Conservation (phyloP, 495 filamentous ascomycete species). For the Cryomyces minteri region DNA sequence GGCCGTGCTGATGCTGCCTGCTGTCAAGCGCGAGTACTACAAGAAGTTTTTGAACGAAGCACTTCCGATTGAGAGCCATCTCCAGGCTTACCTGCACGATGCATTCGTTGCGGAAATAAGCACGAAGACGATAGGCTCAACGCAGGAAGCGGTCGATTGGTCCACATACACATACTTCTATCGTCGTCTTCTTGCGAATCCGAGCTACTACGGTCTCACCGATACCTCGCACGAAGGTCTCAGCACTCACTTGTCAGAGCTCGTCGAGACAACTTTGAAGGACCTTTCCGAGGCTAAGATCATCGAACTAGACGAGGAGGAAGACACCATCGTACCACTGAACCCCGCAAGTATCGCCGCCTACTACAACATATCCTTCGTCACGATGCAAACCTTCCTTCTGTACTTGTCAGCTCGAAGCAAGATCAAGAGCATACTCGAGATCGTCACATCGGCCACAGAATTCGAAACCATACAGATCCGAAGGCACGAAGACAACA, state of each 20-base stretch:
- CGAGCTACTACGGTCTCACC: slow-evolving; percentile 83
- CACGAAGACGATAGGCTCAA: slow-evolving; percentile 80
- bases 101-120: slow-evolving; percentile 95
- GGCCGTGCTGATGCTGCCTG: slow-evolving; percentile 86
- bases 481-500: slow-evolving; percentile 74
- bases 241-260: slow-evolving; percentile 84
- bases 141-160: slow-evolving; percentile 97
- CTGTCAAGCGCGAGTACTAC: slow-evolving; percentile 91
- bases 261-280: slow-evolving; percentile 83
- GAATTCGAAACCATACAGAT: slow-evolving; percentile 95
- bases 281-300: slow-evolving; percentile 89
- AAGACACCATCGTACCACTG: slow-evolving; percentile 73
- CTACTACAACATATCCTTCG: slow-evolving; percentile 98
- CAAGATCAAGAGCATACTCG: slow-evolving; percentile 88
- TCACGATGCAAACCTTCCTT: slow-evolving; percentile 99
- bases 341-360: slow-evolving; percentile 96
- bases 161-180: slow-evolving; percentile 98
- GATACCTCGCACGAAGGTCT: slow-evolving; percentile 85
- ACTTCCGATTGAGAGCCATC: slow-evolving; percentile 83
- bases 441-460: slow-evolving; percentile 92
- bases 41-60: slow-evolving; percentile 98
- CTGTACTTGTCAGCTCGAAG: slow-evolving; percentile 76
- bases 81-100: slow-evolving; percentile 81
- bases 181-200: slow-evolving; percentile 87
- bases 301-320: slow-evolving; percentile 91